Conservation (phyloP, 73 alveolate species). For the Paramecium biaurelia region DNA sequence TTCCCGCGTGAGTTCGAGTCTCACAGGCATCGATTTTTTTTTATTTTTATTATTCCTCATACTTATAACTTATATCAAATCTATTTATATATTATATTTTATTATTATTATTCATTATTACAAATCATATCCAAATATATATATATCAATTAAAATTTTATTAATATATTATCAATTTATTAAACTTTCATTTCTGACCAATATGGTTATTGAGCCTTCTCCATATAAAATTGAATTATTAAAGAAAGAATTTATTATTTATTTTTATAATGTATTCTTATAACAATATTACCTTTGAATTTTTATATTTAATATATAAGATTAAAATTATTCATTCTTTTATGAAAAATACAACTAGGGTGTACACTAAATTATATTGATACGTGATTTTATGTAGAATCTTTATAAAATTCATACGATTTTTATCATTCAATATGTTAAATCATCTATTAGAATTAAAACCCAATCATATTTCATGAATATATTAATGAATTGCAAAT, state of each 20-base stretch:
- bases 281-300: neutral
- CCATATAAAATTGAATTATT: too few relatives aligned
- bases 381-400: neutral
- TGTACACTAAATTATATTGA: neutral
- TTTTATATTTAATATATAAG: neutral
- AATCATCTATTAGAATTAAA: neutral
- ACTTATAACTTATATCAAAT: too few relatives aligned
- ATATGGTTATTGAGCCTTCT: too few relatives aligned
- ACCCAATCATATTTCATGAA: neutral
- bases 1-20: constrained; percentile 96
- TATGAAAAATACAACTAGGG: neutral
- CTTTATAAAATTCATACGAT: neutral
- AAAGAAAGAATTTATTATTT: neutral
- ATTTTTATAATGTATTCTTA: too few relatives aligned
- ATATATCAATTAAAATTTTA: too few relatives aligned
- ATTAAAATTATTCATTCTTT: too few relatives aligned
- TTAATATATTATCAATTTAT: too few relatives aligned
- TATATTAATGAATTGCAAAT: neutral
- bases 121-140: too few relatives aligned
- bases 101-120: too few relatives aligned
- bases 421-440: neutral
- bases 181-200: too few relatives aligned
- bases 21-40: constrained; percentile 89
- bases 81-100: too few relatives aligned
- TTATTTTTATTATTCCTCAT: neutral